Evolutionary conservation across 345 rosid species (phyloP).

Genomic region (Gossypium australe): DNA sequence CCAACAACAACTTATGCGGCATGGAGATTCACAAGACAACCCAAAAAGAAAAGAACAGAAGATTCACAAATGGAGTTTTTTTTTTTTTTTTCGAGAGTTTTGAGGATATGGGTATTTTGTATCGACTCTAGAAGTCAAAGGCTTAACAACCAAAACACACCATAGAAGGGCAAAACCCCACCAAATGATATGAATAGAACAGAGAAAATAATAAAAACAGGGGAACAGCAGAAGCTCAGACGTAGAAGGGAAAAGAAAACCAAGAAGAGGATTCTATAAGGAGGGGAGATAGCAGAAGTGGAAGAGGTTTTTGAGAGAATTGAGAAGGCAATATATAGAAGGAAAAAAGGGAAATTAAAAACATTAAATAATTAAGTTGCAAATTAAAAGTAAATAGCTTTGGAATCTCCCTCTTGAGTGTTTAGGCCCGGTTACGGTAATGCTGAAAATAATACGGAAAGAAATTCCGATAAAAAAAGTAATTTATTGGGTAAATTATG

Average conservation of each 20-base stretch:
- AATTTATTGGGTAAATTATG: no score
- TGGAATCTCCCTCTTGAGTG: constrained; percentile 24
- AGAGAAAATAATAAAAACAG: neutral
- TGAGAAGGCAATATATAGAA: constrained; percentile 39
- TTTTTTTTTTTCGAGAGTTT: constrained; percentile 6
- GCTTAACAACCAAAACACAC: neutral
- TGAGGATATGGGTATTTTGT: constrained; percentile 1
- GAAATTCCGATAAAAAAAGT: no score
- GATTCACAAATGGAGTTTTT: neutral
- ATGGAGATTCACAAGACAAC: constrained; percentile 23
- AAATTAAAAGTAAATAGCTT: constrained; percentile 6
- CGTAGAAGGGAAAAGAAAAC: neutral
- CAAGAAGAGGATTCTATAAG: neutral
- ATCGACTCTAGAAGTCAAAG: neutral
- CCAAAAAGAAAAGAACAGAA: neutral
- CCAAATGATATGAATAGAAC: neutral
- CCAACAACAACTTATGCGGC: constrained; percentile 21
- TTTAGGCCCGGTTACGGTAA: no score
- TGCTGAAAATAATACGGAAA: no score
- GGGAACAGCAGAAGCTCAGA: constrained; percentile 16
- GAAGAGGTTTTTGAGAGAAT: constrained; percentile 25
- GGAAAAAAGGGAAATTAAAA: neutral
- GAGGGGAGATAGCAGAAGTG: constrained; percentile 5
- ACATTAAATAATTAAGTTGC: neutral
- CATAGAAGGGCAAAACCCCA: neutral